Conservation (phyloP, 768 basidiomycete genomes). For the Pleurotus giganteus region DNA sequence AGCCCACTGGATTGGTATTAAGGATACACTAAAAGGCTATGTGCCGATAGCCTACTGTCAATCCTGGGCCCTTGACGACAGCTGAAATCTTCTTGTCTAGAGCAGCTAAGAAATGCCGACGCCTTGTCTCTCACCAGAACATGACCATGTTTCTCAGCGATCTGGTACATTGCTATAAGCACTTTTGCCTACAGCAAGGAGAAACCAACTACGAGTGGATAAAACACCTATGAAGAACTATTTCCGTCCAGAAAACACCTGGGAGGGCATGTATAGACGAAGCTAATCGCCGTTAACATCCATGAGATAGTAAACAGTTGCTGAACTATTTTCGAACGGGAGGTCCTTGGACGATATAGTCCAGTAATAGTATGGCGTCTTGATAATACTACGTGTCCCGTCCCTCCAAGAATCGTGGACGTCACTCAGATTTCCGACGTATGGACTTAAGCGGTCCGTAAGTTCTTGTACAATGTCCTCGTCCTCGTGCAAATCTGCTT, state of each 20-base stretch:
- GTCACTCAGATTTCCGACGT: slow-evolving; percentile 46
- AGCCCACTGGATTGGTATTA: no score
- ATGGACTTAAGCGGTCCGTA: slow-evolving; percentile 35
- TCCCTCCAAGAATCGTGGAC: slow-evolving; percentile 27
- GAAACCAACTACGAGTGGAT: no score
- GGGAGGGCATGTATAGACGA: no score
- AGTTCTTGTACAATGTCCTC: slow-evolving; percentile 33
- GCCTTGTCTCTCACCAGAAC: no score
- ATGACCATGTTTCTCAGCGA: no score
- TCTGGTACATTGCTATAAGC: no score
- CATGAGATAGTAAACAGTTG: neutral
- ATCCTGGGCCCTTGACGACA: no score
- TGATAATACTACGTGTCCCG: neutral
- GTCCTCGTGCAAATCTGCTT: slow-evolving; percentile 43
- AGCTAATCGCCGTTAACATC: neutral
- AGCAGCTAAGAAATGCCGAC: no score
- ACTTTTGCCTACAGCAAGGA: no score
- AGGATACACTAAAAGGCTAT: neutral
- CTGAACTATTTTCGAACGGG: neutral
- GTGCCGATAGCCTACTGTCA: neutral
- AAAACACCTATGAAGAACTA: no score
- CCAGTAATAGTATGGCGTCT: slow-evolving; percentile 5
- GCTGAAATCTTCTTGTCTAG: no score
- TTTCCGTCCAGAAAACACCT: no score
- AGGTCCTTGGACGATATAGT: neutral